Percentiles rank a stretch among this genome's conserved stretches.
Conservation (phyloP, 768 basidiomycete species). For the Panellus pusillus region DNA sequence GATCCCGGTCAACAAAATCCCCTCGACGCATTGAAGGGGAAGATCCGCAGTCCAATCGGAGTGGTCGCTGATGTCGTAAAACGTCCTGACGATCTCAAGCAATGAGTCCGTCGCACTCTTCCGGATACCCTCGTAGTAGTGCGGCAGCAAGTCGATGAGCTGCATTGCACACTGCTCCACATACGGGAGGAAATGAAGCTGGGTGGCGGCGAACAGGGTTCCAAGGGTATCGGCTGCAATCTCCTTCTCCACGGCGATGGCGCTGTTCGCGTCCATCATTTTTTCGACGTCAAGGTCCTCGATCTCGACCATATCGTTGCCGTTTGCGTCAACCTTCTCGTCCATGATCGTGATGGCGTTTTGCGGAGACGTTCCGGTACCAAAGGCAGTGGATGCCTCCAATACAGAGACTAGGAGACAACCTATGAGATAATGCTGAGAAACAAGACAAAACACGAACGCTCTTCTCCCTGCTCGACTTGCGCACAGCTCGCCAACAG, state of each 20-base stretch:
- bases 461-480: conserved; percentile 72
- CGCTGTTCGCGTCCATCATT: conserved; percentile 89
- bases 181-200: conserved; percentile 84
- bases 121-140: conserved; percentile 97
- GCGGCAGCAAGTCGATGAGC: conserved; percentile 75
- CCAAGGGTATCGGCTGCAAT: conserved; percentile 97
- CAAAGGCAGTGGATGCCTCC: conserved; percentile 61
- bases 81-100: conserved; percentile 84
- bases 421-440: not conserved
- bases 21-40: conserved; percentile 11
- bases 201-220: conserved; percentile 81
- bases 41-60: conserved; percentile 82
- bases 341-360: conserved; percentile 67
- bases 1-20: conserved; percentile 7
- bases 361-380: conserved; percentile 71
- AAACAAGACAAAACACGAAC: conserved; percentile 35
- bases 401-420: conserved; percentile 45
- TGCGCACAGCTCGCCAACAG: conserved; percentile 83
- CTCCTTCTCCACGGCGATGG: conserved; percentile 98
- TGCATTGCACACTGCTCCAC: conserved; percentile 81
- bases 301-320: conserved; percentile 59
- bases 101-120: conserved; percentile 89
- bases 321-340: conserved; percentile 49
- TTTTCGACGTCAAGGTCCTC: conserved; percentile 86
- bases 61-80: conserved; percentile 85